Conservation (phyloP, 2,329 filamentous ascomycete genomes). For the Laburnicola sp. region DNA sequence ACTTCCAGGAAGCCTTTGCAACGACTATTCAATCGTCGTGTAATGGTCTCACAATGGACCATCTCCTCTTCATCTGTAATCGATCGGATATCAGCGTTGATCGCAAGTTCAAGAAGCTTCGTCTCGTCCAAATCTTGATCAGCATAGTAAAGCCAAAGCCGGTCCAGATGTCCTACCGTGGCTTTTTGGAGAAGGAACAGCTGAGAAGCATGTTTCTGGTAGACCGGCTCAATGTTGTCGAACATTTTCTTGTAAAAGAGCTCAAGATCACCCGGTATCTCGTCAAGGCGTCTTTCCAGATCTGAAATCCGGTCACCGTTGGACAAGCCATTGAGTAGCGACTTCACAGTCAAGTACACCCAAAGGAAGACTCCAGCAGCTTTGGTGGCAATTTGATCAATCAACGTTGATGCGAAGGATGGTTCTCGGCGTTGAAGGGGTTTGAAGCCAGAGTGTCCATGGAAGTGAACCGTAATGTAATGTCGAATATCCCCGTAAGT, state of each 20-base stretch:
- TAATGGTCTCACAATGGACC: not conserved
- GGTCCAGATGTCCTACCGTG: not conserved
- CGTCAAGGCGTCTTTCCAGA: constrained; percentile 7
- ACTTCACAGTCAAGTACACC: constrained; percentile 6
- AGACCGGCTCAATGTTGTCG: not conserved
- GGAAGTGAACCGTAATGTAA: not conserved
- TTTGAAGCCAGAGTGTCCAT: not conserved
- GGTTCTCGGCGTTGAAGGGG: not conserved
- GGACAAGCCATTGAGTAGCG: constrained; percentile 5
- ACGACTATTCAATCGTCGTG: not conserved
- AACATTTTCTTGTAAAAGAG: constrained; percentile 18
- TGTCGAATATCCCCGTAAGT: not conserved
- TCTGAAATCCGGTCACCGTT: constrained; percentile 5
- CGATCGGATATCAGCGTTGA: not conserved
- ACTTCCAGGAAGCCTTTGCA: not conserved
- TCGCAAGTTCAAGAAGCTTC: not conserved
- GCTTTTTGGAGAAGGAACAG: not conserved
- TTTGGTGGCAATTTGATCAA: constrained; percentile 2
- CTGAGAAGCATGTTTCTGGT: not conserved
- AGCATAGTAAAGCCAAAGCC: not conserved
- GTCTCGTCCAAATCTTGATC: not conserved
- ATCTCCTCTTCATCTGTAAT: not conserved
- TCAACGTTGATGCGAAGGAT: not conserved
- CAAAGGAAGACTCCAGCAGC: constrained; percentile 12
- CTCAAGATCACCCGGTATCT: constrained; percentile 15